A percentile compares a stretch with the other conserved stretches of the same genome.
Conservation (phyloP, 176 grass and related monocot genomes). For the Eragrostis nindensis region DNA sequence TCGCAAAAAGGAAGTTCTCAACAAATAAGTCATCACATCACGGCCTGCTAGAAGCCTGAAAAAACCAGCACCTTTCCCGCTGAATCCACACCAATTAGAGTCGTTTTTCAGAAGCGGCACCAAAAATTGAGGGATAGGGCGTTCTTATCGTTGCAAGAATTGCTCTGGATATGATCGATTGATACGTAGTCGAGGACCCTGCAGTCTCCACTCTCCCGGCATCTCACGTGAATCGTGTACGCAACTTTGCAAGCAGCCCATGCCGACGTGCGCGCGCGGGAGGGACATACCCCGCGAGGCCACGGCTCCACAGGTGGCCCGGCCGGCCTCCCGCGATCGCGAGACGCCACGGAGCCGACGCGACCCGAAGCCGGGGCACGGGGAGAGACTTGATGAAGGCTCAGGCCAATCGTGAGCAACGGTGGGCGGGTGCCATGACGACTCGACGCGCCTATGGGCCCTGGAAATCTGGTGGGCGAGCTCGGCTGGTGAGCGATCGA, state of each 20-base stretch:
- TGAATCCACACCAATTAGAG: background rate
- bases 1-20: no score
- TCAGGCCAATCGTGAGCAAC: background rate
- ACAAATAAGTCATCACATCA: background rate
- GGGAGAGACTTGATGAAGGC: background rate
- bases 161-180: background rate
- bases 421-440: constrained; percentile 9
- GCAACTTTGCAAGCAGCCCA: background rate
- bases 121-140: background rate
- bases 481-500: background rate
- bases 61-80: background rate
- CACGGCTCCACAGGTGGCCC: constrained; percentile 6
- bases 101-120: background rate
- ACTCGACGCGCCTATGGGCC: background rate
- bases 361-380: background rate
- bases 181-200: background rate
- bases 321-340: background rate
- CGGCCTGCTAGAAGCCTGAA: background rate
- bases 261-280: background rate
- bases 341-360: background rate
- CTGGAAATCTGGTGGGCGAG: constrained; percentile 30
- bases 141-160: background rate
- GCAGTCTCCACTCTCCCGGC: background rate
- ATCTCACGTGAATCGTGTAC: constrained; percentile 21
- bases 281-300: background rate